Conservation (phyloP, 202 grass and related monocot species). For the Cymbopogon flexuosus region DNA sequence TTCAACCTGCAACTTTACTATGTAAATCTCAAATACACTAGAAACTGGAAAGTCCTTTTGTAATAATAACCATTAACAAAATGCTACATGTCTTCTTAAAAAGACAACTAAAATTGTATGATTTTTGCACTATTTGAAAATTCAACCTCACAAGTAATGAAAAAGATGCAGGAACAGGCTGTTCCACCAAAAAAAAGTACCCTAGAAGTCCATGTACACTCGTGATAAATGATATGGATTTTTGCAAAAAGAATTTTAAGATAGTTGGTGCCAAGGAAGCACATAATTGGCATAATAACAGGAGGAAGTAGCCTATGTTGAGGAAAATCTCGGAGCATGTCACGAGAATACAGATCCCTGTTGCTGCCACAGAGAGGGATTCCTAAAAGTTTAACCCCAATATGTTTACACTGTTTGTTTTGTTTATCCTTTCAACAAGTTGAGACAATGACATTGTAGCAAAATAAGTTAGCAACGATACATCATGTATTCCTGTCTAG, state of each 20-base stretch:
- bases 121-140: not conserved
- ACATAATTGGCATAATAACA: not conserved
- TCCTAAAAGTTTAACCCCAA: not conserved
- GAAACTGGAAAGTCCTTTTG: not conserved
- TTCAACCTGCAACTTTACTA: slow-evolving; percentile 30
- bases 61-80: slow-evolving; percentile 7
- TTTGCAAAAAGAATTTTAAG: not conserved
- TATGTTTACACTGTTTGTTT: not conserved
- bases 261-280: not conserved
- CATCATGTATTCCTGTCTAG: not conserved
- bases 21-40: slow-evolving; percentile 14
- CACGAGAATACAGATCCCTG: not conserved
- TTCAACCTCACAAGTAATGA: not conserved
- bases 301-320: not conserved
- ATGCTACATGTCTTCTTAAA: not conserved
- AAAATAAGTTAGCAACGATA: not conserved
- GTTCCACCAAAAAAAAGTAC: too few relatives aligned
- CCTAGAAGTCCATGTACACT: too few relatives aligned
- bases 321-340: not conserved
- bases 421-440: not conserved
- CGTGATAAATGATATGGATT: too few relatives aligned
- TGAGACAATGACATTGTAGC: not conserved
- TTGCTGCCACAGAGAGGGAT: not conserved
- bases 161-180: not conserved
- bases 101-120: not conserved